Conservation (phyloP, 257 asterid genomes). For the Solanum medicagineum region DNA sequence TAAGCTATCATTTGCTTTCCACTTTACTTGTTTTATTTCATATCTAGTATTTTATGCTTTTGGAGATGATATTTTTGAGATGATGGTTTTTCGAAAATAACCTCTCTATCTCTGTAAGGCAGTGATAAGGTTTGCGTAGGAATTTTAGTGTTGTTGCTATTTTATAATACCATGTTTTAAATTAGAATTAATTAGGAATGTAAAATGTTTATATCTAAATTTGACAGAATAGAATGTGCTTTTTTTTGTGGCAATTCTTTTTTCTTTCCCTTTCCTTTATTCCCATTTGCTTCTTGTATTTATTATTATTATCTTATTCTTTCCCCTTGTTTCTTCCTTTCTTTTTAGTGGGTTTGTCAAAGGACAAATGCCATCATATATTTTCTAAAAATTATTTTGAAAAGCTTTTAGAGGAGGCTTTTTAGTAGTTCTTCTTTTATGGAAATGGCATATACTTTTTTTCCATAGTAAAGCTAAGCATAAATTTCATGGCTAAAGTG, state of each 20-base stretch:
- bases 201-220: neutral
- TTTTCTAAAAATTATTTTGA: neutral
- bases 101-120: too few relatives aligned
- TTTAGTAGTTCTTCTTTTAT: neutral
- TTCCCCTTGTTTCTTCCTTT: neutral
- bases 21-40: too few relatives aligned
- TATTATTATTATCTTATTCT: neutral
- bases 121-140: too few relatives aligned
- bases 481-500: neutral
- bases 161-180: neutral
- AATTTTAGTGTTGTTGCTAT: neutral
- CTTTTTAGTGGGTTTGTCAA: neutral
- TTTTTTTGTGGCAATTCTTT: neutral
- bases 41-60: too few relatives aligned
- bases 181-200: neutral
- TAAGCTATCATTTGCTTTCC: too few relatives aligned
- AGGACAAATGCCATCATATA: neutral
- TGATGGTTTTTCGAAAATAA: too few relatives aligned
- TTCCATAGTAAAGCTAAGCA: neutral
- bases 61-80: too few relatives aligned
- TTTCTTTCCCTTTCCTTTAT: neutral
- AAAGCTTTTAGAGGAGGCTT: neutral
- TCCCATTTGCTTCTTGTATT: neutral
- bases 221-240: neutral
- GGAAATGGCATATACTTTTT: neutral